phyloP scores from a whole-genome alignment of 768 basidiomycete genomes.

The Botryobasidium botryosum region DNA sequence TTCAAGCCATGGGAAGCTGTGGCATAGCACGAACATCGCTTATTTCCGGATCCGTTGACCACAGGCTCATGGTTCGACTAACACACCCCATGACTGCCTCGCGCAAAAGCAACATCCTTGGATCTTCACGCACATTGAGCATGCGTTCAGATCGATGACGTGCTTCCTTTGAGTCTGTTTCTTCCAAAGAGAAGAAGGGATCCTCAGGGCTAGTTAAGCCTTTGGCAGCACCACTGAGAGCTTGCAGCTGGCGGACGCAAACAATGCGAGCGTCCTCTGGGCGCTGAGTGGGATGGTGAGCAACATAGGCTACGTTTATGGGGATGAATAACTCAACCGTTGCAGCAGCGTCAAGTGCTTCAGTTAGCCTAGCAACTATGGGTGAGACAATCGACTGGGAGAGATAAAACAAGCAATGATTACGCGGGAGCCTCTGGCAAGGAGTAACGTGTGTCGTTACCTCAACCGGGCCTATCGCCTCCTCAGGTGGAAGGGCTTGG shows the following conservation, averaged over 20 bases:
- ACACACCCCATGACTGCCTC: constrained; percentile 47
- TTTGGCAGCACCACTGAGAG: constrained; percentile 69
- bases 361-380: constrained; percentile 50
- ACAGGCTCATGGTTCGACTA: constrained; percentile 44
- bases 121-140: constrained; percentile 55
- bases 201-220: constrained; percentile 71
- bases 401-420: constrained; percentile 2
- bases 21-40: constrained; percentile 47
- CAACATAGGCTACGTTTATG: constrained; percentile 2
- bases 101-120: constrained; percentile 42
- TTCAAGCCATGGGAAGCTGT: too few relatives aligned
- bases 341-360: constrained; percentile 37
- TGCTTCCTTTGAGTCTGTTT: constrained; percentile 32
- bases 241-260: constrained; percentile 58
- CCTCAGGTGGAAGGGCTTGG: constrained; percentile 65
- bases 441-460: too few relatives aligned
- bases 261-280: constrained; percentile 54
- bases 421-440: constrained; percentile 3
- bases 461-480: constrained; percentile 63
- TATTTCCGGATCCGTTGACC: constrained; percentile 64
- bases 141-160: too few relatives aligned
- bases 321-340: constrained; percentile 25
- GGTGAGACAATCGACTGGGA: constrained; percentile 56
- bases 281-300: constrained; percentile 37
- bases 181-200: constrained; percentile 41